phyloP scores from a whole-genome alignment of 2,329 filamentous ascomycete species.

The Pseudogymnoascus sp. region DNA sequence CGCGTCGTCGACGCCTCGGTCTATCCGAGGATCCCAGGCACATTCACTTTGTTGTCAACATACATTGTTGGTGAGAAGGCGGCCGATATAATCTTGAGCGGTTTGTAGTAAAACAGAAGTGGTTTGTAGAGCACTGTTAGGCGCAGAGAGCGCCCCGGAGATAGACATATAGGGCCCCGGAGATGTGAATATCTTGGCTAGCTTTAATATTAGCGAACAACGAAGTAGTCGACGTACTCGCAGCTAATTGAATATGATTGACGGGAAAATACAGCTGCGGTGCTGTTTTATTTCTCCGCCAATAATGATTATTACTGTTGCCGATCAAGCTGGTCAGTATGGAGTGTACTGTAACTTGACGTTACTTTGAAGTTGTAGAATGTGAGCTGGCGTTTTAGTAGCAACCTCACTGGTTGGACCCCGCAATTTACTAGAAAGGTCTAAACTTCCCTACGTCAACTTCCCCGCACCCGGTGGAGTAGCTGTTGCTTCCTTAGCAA shows the following conservation, averaged over 20 bases:
- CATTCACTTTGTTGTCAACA: conserved; percentile 41
- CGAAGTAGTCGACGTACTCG: background rate
- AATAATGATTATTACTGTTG: background rate
- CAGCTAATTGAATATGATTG: background rate
- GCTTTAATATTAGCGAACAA: background rate
- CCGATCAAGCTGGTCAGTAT: background rate
- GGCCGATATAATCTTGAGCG: conserved; percentile 11
- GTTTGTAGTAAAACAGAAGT: background rate
- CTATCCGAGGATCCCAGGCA: conserved; percentile 44
- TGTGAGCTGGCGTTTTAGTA: background rate
- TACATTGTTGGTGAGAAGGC: conserved; percentile 55
- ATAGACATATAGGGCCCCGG: background rate
- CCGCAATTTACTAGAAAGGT: background rate
- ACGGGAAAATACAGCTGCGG: background rate
- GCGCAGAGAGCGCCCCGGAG: background rate
- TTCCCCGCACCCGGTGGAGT: background rate
- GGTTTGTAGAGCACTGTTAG: background rate
- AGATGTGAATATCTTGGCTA: background rate
- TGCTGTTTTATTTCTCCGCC: background rate
- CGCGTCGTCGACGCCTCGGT: conserved; percentile 53
- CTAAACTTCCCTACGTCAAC: background rate
- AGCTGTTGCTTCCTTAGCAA: background rate
- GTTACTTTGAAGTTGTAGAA: background rate
- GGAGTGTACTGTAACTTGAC: background rate
- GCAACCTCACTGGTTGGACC: background rate